Percentiles rank a stretch among this genome's conserved stretches.
Evolutionary conservation across 768 basidiomycete species (phyloP).

Genomic region (Lentinula raphanica): DNA sequence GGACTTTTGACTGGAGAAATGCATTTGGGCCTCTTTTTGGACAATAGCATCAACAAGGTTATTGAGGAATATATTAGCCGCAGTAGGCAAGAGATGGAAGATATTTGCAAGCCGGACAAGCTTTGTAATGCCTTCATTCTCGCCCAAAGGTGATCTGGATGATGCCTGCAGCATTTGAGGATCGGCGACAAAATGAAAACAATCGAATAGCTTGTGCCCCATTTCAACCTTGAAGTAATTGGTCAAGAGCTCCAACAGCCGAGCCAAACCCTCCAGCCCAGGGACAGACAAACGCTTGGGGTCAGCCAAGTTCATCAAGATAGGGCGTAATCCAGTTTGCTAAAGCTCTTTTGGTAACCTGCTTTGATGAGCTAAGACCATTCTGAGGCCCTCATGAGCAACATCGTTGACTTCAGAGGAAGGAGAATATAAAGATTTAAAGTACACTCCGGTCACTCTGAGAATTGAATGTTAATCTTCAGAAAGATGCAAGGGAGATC

Average conservation of each 20-base stretch:
- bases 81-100: slow-evolving; percentile 91
- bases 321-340: slow-evolving; percentile 92
- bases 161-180: slow-evolving; percentile 79
- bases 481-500: too few species aligned
- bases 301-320: slow-evolving; percentile 96
- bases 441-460: slow-evolving; percentile 95
- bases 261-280: slow-evolving; percentile 89
- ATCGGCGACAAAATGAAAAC: slow-evolving; percentile 90
- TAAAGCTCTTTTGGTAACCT: slow-evolving; percentile 92
- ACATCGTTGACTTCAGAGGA: slow-evolving; percentile 91
- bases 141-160: slow-evolving; percentile 71
- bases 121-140: slow-evolving; percentile 89
- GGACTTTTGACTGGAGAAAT: slow-evolving; percentile 86
- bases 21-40: slow-evolving; percentile 86
- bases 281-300: slow-evolving; percentile 89
- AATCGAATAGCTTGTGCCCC: slow-evolving; percentile 93
- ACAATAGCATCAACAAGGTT: slow-evolving; percentile 84
- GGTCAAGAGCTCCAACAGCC: slow-evolving; percentile 87
- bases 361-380: slow-evolving; percentile 84
- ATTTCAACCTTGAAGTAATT: slow-evolving; percentile 99
- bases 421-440: slow-evolving; percentile 94
- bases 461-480: slow-evolving; percentile 2
- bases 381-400: slow-evolving; percentile 87
- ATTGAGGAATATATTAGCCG: slow-evolving; percentile 88
- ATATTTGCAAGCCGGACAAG: slow-evolving; percentile 95